Evolutionary conservation across 345 rosid species (phyloP), one percentile per base, ranked within the genome.

Genomic region (Salix exigua): DNA sequence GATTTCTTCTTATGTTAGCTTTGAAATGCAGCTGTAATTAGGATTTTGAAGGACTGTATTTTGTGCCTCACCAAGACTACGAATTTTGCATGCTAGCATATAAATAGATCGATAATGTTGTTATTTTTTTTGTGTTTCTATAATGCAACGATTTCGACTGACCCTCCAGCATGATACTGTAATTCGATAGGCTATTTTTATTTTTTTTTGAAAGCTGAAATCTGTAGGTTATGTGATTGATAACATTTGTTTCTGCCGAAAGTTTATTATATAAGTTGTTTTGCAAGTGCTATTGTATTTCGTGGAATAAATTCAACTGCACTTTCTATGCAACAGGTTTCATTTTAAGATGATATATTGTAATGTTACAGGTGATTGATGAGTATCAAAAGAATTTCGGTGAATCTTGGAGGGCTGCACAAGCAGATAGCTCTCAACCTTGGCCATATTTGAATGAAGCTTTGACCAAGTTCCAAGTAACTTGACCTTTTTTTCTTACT

Each of bases 371-470:
- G 98, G 89, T 96, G 46, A 50, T 94, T 53, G 99, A 96, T 84
- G 99, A 94, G 88, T 92, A 94, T 81, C 90, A 90, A 85, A 96
- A 94, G 86, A 88, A 23, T 76, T 96, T 92, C 83, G 97, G 97
- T 66, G 98, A 94, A 28, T 78, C 97, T 67, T 96, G 97, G 97
- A 92, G 88, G 83, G 79, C 89, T 44, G 88, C 79, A 25, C 87
- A 84, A 76, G 88, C 85, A 30, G 98, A 92, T 84, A 83, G 83
- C 73, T 30, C 66, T 78, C 88, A 89, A 81, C 77, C 92, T 6
- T 96, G 99, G 99, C 91, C 97, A 26, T 96, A 94, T 80, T 79
- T 94, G 72, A 78, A 70, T 73, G 94, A 92, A 80, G 97, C 98
- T 70, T 83, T 96, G 70, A 71, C 80, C 78, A 96, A 89, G 82